These are phyloP conservation scores for Cicer cuneatum DNA, from an alignment of 306 rosid genomes.

Conservation along the genomic window DNA sequence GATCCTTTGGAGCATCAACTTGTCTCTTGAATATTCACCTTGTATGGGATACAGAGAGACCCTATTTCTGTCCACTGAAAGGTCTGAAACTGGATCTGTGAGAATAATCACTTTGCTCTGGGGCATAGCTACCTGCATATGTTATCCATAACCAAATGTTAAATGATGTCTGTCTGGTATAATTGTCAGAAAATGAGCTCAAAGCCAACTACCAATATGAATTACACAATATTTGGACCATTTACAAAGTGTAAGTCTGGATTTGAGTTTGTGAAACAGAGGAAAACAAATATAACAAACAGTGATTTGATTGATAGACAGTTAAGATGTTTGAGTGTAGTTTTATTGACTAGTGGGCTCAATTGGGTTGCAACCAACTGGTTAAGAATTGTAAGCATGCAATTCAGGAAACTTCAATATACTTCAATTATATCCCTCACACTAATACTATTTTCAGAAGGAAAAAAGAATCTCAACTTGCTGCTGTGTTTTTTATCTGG, in stretches of 20 bases:
- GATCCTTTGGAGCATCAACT: constrained; percentile 99
- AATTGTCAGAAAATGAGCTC: neutral
- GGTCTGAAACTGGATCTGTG: constrained; percentile 80
- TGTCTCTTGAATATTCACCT: constrained; percentile 93
- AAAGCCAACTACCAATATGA: constrained; percentile 24
- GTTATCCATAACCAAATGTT: constrained; percentile 31
- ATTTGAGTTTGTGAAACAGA: neutral
- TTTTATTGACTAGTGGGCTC: neutral
- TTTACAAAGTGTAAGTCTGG: neutral
- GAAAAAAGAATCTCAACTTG: neutral
- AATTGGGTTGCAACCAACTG: constrained; percentile 1
- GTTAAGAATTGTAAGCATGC: neutral
- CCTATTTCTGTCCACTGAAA: constrained; percentile 63
- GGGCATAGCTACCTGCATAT: constrained; percentile 80
- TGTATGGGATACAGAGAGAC: constrained; percentile 73
- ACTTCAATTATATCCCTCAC: neutral
- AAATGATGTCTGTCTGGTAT: constrained; percentile 8
- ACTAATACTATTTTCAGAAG: neutral
- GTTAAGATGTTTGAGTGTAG: neutral
- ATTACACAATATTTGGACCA: constrained; percentile 12
- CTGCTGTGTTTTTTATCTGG: neutral
- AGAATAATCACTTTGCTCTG: constrained; percentile 69
- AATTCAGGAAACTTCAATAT: neutral
- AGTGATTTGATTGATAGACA: constrained; percentile 4
- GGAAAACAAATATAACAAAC: constrained; percentile 12